A percentile compares a stretch with the other conserved stretches of the same genome.
Conservation (phyloP, 768 basidiomycete genomes). For the Ephemerocybe angulata region DNA sequence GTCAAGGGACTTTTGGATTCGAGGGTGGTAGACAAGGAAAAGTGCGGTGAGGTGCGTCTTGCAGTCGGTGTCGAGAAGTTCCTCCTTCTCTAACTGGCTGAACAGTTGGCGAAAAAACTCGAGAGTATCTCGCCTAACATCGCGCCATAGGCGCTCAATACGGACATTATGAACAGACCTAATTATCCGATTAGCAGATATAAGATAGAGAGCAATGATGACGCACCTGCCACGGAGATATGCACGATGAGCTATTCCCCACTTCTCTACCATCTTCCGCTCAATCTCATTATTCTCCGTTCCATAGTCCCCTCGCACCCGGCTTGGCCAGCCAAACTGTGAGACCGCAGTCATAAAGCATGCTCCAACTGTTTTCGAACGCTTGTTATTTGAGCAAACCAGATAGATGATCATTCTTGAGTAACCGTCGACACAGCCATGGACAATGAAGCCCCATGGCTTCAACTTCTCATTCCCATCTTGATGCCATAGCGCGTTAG, state of each 20-base stretch:
- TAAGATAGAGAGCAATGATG: too few relatives aligned
- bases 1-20: conserved; percentile 25
- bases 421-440: conserved; percentile 37
- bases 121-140: conserved; percentile 24
- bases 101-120: conserved; percentile 27
- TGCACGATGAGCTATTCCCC: conserved; percentile 12
- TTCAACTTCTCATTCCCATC: conserved; percentile 36
- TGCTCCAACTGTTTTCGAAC: conserved; percentile 18
- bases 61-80: conserved; percentile 17
- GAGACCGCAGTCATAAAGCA: conserved; percentile 17
- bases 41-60: conserved; percentile 21
- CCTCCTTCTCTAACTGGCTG: conserved; percentile 20
- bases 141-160: conserved; percentile 22
- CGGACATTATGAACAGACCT: conserved; percentile 28
- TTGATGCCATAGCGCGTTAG: conserved; percentile 33
- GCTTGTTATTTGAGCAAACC: conserved; percentile 25
- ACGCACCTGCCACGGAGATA: conserved; percentile 21
- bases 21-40: conserved; percentile 24
- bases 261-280: conserved; percentile 10
- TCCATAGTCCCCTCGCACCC: conserved; percentile 24
- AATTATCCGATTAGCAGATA: too few relatives aligned
- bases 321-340: conserved; percentile 28
- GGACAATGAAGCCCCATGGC: conserved; percentile 32
- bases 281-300: conserved; percentile 23
- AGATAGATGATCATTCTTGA: conserved; percentile 30